Evolutionary conservation across 495 filamentous ascomycete species (phyloP).

Genomic region (Cercophora newfieldiana): DNA sequence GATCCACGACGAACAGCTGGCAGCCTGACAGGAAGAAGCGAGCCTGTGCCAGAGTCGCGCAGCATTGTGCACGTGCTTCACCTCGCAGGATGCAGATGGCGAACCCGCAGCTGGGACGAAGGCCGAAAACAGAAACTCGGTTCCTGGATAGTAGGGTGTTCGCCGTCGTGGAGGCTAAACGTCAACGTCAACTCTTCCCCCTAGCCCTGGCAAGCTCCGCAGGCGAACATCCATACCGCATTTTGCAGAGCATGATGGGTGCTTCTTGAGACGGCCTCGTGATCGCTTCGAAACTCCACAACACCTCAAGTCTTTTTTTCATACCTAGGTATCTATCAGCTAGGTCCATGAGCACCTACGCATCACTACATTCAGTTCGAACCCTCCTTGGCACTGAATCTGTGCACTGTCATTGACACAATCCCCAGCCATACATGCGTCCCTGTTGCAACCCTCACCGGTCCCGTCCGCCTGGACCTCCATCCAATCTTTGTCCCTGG

Average conservation of each 20-base stretch:
- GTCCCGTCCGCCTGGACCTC: background rate
- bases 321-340: too few relatives aligned
- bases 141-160: background rate
- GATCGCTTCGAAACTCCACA: too few relatives aligned
- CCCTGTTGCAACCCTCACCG: background rate
- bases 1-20: slow-evolving; percentile 4
- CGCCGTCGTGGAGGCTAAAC: background rate
- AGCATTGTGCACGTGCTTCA: background rate
- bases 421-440: background rate
- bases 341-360: too few relatives aligned
- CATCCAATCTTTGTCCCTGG: background rate
- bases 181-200: too few relatives aligned
- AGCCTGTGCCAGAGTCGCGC: background rate
- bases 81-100: background rate
- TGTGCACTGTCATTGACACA: background rate
- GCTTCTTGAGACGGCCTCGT: background rate
- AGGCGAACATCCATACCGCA: background rate
- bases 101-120: background rate
- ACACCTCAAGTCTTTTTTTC: too few relatives aligned
- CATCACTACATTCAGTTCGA: too few relatives aligned
- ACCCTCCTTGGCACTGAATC: too few relatives aligned
- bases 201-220: background rate
- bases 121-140: background rate
- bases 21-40: background rate
- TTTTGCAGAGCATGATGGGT: background rate